Percentiles rank a stretch among this genome's conserved stretches.
phyloP scores from a whole-genome alignment of 2,329 filamentous ascomycete species.

The Nemania sp. region DNA sequence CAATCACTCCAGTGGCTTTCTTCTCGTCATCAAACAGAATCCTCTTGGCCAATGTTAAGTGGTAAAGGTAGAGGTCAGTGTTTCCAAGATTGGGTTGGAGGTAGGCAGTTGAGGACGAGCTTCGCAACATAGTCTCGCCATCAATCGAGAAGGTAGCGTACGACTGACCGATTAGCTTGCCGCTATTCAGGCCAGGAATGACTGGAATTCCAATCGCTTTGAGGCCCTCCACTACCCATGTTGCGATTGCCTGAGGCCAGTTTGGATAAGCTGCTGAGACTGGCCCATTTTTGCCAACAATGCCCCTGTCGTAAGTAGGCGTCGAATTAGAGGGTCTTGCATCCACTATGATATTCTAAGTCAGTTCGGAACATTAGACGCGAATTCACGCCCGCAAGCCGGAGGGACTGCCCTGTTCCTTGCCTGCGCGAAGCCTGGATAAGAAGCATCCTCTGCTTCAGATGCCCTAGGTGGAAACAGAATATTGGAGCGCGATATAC shows the following conservation, averaged over 20 bases:
- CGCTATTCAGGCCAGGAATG: slow-evolving; percentile 45
- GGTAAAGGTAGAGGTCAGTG: slow-evolving; percentile 25
- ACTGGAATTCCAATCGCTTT: slow-evolving; percentile 45
- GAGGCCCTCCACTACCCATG: slow-evolving; percentile 45
- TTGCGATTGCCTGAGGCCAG: slow-evolving; percentile 44
- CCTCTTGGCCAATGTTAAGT: slow-evolving; percentile 25
- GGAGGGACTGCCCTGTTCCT: neutral
- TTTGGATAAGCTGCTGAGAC: slow-evolving; percentile 48
- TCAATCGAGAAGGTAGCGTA: slow-evolving; percentile 27
- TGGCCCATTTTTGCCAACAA: slow-evolving; percentile 42
- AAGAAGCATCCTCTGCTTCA: neutral
- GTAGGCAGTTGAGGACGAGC: slow-evolving; percentile 25
- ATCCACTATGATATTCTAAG: slow-evolving; percentile 4
- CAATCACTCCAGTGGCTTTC: slow-evolving; percentile 23
- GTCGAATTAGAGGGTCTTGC: slow-evolving; percentile 35
- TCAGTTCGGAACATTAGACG: neutral
- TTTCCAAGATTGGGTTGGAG: slow-evolving; percentile 21
- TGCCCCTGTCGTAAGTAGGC: slow-evolving; percentile 33
- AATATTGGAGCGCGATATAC: neutral
- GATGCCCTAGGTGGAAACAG: neutral
- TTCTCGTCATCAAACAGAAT: slow-evolving; percentile 27
- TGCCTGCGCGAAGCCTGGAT: neutral
- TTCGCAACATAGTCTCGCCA: slow-evolving; percentile 22
- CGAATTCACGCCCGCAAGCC: too few species aligned
- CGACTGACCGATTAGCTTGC: slow-evolving; percentile 39